These are phyloP conservation scores for Aspergillus asperescens DNA, from an alignment of 495 filamentous ascomycete species.

Conservation along the genomic window DNA sequence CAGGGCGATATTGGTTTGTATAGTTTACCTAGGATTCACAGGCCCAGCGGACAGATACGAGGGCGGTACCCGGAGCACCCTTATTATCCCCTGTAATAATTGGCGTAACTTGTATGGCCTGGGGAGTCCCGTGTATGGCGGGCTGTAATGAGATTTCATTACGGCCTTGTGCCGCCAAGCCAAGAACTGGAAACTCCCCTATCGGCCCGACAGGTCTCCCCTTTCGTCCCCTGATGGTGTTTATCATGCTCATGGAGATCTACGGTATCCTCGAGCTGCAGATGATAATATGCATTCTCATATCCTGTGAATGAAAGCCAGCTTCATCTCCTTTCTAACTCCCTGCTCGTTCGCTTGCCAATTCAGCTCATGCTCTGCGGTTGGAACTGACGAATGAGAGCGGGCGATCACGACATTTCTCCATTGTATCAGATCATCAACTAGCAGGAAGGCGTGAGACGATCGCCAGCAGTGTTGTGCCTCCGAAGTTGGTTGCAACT, in stretches of 20 bases:
- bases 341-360: too few species aligned
- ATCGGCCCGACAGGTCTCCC: too few species aligned
- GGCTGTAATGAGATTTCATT: neutral
- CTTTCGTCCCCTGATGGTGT: neutral
- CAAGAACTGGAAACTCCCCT: neutral
- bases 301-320: too few species aligned
- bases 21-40: neutral
- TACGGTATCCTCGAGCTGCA: too few species aligned
- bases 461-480: constrained; percentile 15
- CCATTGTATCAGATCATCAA: constrained; percentile 48
- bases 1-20: neutral
- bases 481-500: constrained; percentile 8
- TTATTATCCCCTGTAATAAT: neutral
- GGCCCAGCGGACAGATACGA: neutral
- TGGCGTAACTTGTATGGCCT: neutral
- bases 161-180: too few species aligned
- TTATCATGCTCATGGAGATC: too few species aligned
- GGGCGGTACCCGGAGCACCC: neutral
- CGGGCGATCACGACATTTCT: constrained; percentile 47
- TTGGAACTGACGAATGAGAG: constrained; percentile 27
- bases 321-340: neutral
- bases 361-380: constrained; percentile 6
- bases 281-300: too few species aligned
- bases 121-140: neutral
- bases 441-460: constrained; percentile 26